Evolutionary conservation across 129 eudicot species (phyloP).

Genomic region (Scalesia atractyloides): DNA sequence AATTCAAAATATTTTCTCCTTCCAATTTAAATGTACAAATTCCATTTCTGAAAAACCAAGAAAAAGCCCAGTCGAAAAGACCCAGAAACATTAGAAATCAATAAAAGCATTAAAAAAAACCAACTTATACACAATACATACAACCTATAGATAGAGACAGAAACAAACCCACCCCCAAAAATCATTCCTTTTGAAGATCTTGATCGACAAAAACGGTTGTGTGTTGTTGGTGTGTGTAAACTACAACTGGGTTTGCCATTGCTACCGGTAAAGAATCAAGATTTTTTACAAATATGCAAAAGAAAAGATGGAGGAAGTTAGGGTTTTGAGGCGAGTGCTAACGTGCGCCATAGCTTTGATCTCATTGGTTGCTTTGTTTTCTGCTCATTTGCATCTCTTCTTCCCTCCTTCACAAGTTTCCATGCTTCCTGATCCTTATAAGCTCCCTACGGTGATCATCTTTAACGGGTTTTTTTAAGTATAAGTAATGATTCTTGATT

Average conservation of each 20-base stretch:
- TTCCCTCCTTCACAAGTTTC: slow-evolving; percentile 59
- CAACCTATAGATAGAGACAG: slow-evolving; percentile 15
- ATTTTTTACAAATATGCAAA: slow-evolving; percentile 44
- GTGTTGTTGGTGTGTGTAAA: slow-evolving; percentile 27
- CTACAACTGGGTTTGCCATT: not conserved
- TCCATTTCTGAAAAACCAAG: slow-evolving; percentile 28
- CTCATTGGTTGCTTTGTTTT: slow-evolving; percentile 60
- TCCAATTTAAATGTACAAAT: slow-evolving; percentile 15
- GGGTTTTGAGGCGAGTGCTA: slow-evolving; percentile 66
- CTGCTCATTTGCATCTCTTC: slow-evolving; percentile 60
- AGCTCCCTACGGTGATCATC: slow-evolving; percentile 51
- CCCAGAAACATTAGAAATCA: slow-evolving; percentile 17
- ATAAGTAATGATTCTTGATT: slow-evolving; percentile 17
- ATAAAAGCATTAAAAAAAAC: slow-evolving; percentile 19
- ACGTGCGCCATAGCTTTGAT: slow-evolving; percentile 65
- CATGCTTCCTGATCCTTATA: slow-evolving; percentile 64
- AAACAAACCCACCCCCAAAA: slow-evolving; percentile 25
- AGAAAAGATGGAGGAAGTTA: slow-evolving; percentile 58
- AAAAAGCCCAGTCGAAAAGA: slow-evolving; percentile 17
- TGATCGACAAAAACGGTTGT: slow-evolving; percentile 28
- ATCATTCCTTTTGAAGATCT: slow-evolving; percentile 44
- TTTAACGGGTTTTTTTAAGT: not conserved
- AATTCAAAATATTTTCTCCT: slow-evolving; percentile 9
- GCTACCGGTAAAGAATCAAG: slow-evolving; percentile 13
- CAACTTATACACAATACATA: not conserved